Evolutionary conservation across 2,329 filamentous ascomycete species (phyloP).

Genomic region (Aureobasidium sp.): DNA sequence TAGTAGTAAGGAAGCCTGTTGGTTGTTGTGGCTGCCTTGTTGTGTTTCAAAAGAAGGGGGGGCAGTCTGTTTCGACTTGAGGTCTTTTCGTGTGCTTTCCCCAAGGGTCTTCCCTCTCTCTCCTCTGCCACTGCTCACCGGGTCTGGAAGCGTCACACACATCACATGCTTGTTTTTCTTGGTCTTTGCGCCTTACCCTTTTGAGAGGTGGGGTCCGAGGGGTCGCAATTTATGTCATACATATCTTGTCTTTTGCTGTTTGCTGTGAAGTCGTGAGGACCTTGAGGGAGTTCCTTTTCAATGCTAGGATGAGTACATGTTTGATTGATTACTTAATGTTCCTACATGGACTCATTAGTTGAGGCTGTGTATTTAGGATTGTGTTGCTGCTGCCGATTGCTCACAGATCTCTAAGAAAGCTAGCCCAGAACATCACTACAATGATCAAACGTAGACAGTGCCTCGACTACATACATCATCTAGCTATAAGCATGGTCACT

Average conservation of each 20-base stretch:
- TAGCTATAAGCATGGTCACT: background rate
- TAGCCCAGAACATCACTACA: too few relatives aligned
- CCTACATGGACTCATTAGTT: too few relatives aligned
- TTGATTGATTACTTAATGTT: too few relatives aligned
- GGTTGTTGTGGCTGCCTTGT: constrained; percentile 3
- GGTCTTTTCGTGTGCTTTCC: constrained; percentile 7
- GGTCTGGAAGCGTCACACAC: constrained; percentile 8
- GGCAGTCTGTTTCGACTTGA: background rate
- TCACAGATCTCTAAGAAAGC: too few relatives aligned
- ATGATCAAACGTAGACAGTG: too few relatives aligned
- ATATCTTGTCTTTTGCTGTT: background rate
- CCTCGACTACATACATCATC: too few relatives aligned
- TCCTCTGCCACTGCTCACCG: background rate
- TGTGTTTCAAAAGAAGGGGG: background rate
- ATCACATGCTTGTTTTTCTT: constrained; percentile 6
- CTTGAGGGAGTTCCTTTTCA: too few relatives aligned
- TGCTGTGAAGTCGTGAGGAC: background rate
- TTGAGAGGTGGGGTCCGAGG: background rate
- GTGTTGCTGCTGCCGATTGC: too few relatives aligned
- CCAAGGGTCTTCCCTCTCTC: background rate
- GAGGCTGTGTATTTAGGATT: too few relatives aligned
- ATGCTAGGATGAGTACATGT: too few relatives aligned
- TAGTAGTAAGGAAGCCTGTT: background rate
- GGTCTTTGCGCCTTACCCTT: background rate
- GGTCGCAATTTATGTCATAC: background rate